phyloP scores from a whole-genome alignment of 345 rosid genomes.

The Chamaenerion angustifolium region DNA sequence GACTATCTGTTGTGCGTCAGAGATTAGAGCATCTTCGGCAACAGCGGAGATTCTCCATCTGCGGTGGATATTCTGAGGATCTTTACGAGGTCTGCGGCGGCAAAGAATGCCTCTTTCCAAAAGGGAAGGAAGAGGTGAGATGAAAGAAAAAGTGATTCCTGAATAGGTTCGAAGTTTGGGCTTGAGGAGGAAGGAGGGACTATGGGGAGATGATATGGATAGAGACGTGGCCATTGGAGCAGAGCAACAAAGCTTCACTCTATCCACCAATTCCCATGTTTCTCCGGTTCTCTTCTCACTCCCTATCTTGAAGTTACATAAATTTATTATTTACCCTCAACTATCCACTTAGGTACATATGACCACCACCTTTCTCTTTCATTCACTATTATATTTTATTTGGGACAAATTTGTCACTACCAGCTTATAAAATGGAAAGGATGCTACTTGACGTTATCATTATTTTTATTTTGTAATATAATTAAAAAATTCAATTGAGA shows the following conservation, averaged over 20 bases:
- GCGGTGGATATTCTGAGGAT: slow-evolving; percentile 10
- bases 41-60: slow-evolving; percentile 34
- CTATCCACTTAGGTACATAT: too few relatives aligned
- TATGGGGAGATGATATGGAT: slow-evolving; percentile 6
- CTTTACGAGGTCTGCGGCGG: slow-evolving; percentile 3
- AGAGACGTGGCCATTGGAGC: slow-evolving; percentile 14
- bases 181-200: slow-evolving; percentile 16
- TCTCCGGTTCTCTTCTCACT: too few relatives aligned
- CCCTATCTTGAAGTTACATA: too few relatives aligned
- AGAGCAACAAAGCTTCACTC: neutral
- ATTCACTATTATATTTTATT: too few relatives aligned
- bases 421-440: too few relatives aligned
- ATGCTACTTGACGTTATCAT: too few relatives aligned
- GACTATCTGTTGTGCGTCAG: slow-evolving; percentile 27
- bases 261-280: too few relatives aligned
- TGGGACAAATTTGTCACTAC: neutral
- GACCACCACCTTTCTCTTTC: slow-evolving; percentile 4
- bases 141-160: slow-evolving; percentile 7
- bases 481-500: too few relatives aligned
- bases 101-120: slow-evolving; percentile 11
- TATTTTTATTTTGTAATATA: too few relatives aligned
- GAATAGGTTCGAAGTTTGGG: slow-evolving; percentile 16
- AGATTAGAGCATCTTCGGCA: slow-evolving; percentile 25
- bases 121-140: slow-evolving; percentile 12
- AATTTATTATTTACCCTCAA: too few relatives aligned